Evolutionary conservation across 306 rosid genomes (phyloP), one percentile per base, ranked within the genome.

Genomic region (Cucurbita maxima): DNA sequence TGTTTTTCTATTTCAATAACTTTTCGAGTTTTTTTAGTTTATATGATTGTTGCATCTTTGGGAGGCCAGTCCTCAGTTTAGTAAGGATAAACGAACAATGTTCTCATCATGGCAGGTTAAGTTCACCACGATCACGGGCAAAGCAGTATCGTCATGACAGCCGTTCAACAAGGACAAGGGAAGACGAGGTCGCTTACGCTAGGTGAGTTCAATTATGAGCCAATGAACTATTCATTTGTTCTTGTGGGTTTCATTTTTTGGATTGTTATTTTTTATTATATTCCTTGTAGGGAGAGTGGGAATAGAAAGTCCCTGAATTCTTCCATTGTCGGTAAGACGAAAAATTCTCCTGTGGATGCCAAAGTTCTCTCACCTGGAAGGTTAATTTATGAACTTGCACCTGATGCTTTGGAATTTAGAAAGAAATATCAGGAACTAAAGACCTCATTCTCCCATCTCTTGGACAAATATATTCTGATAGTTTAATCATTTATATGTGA

Each of bases 351-450:
- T 70, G 77, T 78, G 59, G 88, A 83, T 79, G 56, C 76, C 37
- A 80, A 77, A 81, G 87, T 58, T 15, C 70, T 45, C 41, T 85
- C 87, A 83, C 84, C 86, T 68, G 89, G 84, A 80, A 85, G 79
- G 82, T 70, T 34, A 83, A 82, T 56, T 58, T 78, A 76, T 75
- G 4, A 22, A 64, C 62, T 19, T 71, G 68, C 34, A 68, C 30
- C 51, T 69, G 89, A 84, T 78, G 51, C 61, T 53, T 73, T 58
- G 71, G 83, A 79, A 56, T 11, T 72, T 78, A 79, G 76, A 71
- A 84, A 72, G 81, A 81, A 83, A 76, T 85, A 79, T 71, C 75
- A 55, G 75, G 90, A 82, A 62, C 62, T 40, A 44, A 83, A 71
- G 82, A 36, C 14, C 40, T 69, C 54, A 25, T 69, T 48, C 19